These are phyloP conservation scores for Pseudoperonospora humuli DNA, from an alignment of 352 stramenopile species.

Conservation along the genomic window DNA sequence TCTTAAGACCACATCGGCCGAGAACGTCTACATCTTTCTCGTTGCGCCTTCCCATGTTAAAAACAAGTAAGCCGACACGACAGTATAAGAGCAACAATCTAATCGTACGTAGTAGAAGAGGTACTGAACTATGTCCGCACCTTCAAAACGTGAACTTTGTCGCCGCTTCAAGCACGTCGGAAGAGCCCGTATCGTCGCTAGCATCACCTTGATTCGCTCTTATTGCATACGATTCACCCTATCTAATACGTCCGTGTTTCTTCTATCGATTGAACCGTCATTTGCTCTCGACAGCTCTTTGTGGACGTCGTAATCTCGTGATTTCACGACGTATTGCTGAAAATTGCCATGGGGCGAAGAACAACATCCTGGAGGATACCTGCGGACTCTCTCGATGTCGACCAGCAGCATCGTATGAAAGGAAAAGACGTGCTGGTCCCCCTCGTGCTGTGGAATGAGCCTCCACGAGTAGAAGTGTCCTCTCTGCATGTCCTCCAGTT, in stretches of 20 bases:
- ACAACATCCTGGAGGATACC: constrained; percentile 10
- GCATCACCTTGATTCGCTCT: neutral
- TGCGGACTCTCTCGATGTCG: constrained; percentile 8
- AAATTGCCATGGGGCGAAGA: constrained; percentile 25
- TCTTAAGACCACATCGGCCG: constrained; percentile 44
- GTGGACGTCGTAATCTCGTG: neutral
- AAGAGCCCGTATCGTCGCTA: neutral
- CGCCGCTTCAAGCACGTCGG: constrained; percentile 17
- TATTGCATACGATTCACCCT: neutral
- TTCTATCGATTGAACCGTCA: neutral
- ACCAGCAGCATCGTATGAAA: neutral
- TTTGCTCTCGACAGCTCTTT: neutral
- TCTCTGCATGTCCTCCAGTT: constrained; percentile 58
- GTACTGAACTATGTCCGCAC: neutral
- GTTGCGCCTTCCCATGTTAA: constrained; percentile 60
- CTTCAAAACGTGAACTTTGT: neutral
- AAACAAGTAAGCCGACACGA: constrained; percentile 64
- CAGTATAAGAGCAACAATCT: no score
- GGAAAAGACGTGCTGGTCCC: constrained; percentile 53
- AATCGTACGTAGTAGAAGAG: constrained; percentile 1
- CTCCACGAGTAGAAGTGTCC: constrained; percentile 41
- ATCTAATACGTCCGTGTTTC: neutral
- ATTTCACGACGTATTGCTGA: neutral
- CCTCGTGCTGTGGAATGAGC: constrained; percentile 60
- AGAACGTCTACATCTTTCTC: constrained; percentile 74